Percentiles rank a stretch among this genome's conserved stretches.
phyloP scores from a whole-genome alignment of 2,329 filamentous ascomycete genomes.

The Colletotrichum costaricense region DNA sequence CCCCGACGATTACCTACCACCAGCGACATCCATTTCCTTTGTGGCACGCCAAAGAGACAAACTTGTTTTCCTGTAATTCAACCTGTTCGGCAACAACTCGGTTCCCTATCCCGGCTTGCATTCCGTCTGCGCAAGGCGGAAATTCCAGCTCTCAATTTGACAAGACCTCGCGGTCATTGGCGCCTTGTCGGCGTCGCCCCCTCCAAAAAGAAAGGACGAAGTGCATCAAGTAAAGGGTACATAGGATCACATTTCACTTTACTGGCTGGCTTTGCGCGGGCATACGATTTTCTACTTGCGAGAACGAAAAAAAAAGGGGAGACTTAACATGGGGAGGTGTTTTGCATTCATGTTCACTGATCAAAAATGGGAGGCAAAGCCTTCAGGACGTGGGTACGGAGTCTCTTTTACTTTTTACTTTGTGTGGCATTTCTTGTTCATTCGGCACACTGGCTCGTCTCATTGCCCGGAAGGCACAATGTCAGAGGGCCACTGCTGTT shows the following conservation, averaged over 20 bases:
- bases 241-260: conserved; percentile 42
- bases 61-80: neutral
- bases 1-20: neutral
- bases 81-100: neutral
- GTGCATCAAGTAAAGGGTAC: conserved; percentile 10
- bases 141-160: neutral
- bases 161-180: neutral
- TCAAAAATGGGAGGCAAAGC: conserved; percentile 43
- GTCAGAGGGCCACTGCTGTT: neutral
- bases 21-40: neutral
- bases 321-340: conserved; percentile 46
- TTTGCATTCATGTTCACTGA: conserved; percentile 52
- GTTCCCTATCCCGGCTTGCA: neutral
- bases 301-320: conserved; percentile 40
- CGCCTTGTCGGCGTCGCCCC: neutral
- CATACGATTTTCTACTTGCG: conserved; percentile 29
- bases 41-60: neutral
- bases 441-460: conserved; percentile 9
- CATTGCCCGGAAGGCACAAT: conserved; percentile 25
- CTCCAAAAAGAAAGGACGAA: conserved; percentile 4
- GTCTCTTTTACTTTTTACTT: conserved; percentile 31
- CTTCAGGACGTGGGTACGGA: conserved; percentile 27
- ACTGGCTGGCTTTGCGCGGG: conserved; percentile 40
- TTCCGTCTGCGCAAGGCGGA: neutral
- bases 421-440: conserved; percentile 16